Evolutionary conservation across 2,329 filamentous ascomycete genomes (phyloP).

Genomic region (Xylaria arbuscula): DNA sequence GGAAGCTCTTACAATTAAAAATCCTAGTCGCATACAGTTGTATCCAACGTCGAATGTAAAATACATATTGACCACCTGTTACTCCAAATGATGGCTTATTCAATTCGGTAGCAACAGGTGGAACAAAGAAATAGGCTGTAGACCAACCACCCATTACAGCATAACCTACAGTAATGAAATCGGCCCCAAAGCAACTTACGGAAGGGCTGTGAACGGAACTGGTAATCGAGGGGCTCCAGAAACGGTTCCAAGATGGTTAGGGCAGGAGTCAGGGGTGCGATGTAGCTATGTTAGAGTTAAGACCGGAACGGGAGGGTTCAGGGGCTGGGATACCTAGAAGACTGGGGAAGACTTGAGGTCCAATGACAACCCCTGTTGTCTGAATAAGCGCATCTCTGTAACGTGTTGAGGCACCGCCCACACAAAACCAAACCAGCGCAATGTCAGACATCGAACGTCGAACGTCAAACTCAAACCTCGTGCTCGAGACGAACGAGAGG

Average conservation of each 20-base stretch:
- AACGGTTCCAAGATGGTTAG: slow-evolving; percentile 45
- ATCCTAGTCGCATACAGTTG: too few species aligned
- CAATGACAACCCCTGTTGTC: slow-evolving; percentile 47
- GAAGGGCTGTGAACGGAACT: slow-evolving; percentile 30
- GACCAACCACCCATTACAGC: background rate
- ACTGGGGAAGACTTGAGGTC: slow-evolving; percentile 35
- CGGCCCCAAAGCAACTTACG: slow-evolving; percentile 6
- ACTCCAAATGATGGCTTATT: background rate
- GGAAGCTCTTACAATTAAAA: background rate
- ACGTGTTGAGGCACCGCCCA: slow-evolving; percentile 54
- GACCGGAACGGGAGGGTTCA: slow-evolving; percentile 26
- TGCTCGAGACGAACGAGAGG: slow-evolving; percentile 31
- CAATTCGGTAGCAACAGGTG: background rate
- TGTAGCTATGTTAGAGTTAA: slow-evolving; percentile 5
- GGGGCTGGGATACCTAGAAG: slow-evolving; percentile 35
- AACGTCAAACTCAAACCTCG: slow-evolving; percentile 43
- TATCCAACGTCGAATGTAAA: too few species aligned
- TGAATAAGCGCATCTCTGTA: slow-evolving; percentile 54
- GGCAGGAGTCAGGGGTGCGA: slow-evolving; percentile 20
- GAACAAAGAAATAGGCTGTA: background rate
- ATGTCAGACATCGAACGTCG: slow-evolving; percentile 56
- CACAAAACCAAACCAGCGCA: slow-evolving; percentile 52
- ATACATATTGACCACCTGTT: too few species aligned
- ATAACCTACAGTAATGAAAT: background rate
- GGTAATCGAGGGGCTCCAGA: slow-evolving; percentile 40